Evolutionary conservation across 2,329 filamentous ascomycete genomes (phyloP).

Genomic region (Cladobotryum protrusum): DNA sequence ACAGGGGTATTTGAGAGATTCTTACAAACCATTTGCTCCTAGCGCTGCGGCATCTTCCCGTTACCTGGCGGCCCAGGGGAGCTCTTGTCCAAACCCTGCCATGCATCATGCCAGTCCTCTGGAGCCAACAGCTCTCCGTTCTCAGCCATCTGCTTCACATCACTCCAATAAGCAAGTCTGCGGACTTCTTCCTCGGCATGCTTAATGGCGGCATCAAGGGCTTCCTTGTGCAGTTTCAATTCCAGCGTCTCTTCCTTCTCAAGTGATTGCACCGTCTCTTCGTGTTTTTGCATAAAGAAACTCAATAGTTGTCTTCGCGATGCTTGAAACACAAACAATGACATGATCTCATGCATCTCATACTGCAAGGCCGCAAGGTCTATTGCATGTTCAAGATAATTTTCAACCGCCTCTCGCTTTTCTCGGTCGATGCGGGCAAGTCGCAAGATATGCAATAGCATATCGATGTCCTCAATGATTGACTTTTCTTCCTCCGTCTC

Average conservation of each 20-base stretch:
- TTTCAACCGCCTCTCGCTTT: constrained; percentile 77
- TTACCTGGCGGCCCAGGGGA: constrained; percentile 37
- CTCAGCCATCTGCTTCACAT: constrained; percentile 64
- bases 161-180: constrained; percentile 81
- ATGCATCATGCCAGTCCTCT: constrained; percentile 32
- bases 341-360: constrained; percentile 80
- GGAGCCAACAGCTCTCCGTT: constrained; percentile 37
- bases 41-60: constrained; percentile 16
- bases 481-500: constrained; percentile 51
- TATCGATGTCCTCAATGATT: constrained; percentile 56
- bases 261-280: constrained; percentile 33
- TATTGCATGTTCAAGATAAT: constrained; percentile 72
- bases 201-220: constrained; percentile 66
- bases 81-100: constrained; percentile 49
- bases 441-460: constrained; percentile 63
- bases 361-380: constrained; percentile 71
- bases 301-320: constrained; percentile 72
- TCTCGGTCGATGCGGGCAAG: constrained; percentile 77
- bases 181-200: constrained; percentile 77
- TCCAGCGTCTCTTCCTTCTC: constrained; percentile 33
- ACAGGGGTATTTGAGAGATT: no score
- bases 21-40: background rate
- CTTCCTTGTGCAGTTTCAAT: constrained; percentile 46
- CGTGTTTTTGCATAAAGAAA: constrained; percentile 56
- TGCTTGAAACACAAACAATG: constrained; percentile 80